These are phyloP conservation scores for Penicillium psychrosexuale DNA, from an alignment of 2,329 filamentous ascomycete genomes.

Conservation along the genomic window DNA sequence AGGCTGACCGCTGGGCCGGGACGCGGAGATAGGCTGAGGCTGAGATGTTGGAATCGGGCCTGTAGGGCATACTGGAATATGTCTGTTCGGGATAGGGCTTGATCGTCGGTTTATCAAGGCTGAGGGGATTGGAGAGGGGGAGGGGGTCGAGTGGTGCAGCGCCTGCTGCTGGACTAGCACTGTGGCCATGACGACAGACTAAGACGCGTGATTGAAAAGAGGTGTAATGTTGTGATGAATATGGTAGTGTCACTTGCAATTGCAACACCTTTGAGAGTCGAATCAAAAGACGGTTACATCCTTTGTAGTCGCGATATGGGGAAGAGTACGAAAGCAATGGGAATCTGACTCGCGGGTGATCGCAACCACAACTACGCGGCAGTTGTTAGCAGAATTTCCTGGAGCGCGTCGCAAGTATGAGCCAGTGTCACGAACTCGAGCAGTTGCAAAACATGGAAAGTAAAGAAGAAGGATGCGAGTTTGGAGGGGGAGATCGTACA, in stretches of 20 bases:
- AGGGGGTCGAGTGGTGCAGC: constrained; percentile 49
- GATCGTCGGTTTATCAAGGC: constrained; percentile 59
- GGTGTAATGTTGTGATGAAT: background rate
- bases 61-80: constrained; percentile 83
- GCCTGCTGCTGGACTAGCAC: constrained; percentile 48
- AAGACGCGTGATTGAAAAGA: background rate
- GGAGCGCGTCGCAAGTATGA: background rate
- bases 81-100: constrained; percentile 77
- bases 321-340: background rate
- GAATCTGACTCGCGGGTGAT: background rate
- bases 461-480: constrained; percentile 3
- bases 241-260: background rate
- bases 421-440: background rate
- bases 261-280: background rate
- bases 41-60: constrained; percentile 61
- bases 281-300: constrained; percentile 18
- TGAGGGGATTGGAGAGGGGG: constrained; percentile 45
- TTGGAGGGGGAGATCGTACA: constrained; percentile 6
- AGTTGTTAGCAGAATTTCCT: background rate
- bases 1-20: constrained; percentile 44
- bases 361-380: background rate
- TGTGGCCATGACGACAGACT: constrained; percentile 41
- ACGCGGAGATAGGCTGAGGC: constrained; percentile 56
- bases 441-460: background rate
- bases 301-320: constrained; percentile 8